Percentiles rank a stretch among this genome's conserved stretches.
Conservation (phyloP, 345 rosid species). For the Excoecaria cochinchinensis region DNA sequence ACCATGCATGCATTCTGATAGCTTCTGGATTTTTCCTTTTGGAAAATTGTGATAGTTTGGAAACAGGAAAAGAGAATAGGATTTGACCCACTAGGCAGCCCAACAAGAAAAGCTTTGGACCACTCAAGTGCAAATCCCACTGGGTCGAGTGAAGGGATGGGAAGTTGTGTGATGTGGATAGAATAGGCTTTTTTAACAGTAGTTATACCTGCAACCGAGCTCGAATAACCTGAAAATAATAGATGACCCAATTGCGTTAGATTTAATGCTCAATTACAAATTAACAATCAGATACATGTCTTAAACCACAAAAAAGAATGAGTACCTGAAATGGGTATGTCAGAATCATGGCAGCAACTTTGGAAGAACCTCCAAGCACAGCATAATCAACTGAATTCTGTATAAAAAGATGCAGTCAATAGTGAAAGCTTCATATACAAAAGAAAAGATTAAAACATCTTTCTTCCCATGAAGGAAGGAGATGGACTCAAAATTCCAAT, state of each 20-base stretch:
- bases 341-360: conserved; percentile 79
- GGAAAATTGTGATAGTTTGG: background rate
- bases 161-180: background rate
- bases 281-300: conserved; percentile 2
- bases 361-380: conserved; percentile 79
- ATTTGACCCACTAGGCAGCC: background rate
- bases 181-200: background rate
- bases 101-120: background rate
- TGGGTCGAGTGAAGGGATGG: background rate
- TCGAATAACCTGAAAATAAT: conserved; percentile 65
- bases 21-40: background rate
- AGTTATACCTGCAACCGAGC: conserved; percentile 77
- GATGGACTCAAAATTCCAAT: background rate
- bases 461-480: background rate
- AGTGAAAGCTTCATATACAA: conserved; percentile 2
- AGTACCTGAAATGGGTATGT: conserved; percentile 86
- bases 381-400: conserved; percentile 92
- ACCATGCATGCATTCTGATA: conserved; percentile 5
- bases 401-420: conserved; percentile 4
- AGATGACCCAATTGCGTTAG: conserved; percentile 15
- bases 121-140: background rate
- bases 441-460: background rate
- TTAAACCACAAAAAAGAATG: conserved; percentile 10
- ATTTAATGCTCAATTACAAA: conserved; percentile 13
- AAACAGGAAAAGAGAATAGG: background rate